Percentiles rank a stretch among this genome's conserved stretches.
These are phyloP conservation scores for Pisolithus tinctorius DNA, from an alignment of 768 basidiomycete species.

Conservation along the genomic window DNA sequence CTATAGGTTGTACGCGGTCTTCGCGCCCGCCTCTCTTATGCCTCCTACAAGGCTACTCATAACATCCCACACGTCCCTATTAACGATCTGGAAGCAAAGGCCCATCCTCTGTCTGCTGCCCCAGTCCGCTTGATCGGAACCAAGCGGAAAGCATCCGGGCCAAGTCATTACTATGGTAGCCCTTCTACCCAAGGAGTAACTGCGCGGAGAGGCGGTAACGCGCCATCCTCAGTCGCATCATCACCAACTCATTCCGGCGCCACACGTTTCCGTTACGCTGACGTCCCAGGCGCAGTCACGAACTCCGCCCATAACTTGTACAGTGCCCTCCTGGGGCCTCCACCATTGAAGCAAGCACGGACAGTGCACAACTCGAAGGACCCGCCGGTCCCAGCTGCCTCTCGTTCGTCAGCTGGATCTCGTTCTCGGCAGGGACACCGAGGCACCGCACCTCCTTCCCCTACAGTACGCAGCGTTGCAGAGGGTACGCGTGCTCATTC, in stretches of 20 bases:
- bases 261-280: slow-evolving; percentile 37
- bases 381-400: slow-evolving; percentile 53
- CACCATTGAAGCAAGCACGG: slow-evolving; percentile 68
- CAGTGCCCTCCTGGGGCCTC: slow-evolving; percentile 67
- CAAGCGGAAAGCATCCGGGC: slow-evolving; percentile 44
- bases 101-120: slow-evolving; percentile 35
- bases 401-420: slow-evolving; percentile 29
- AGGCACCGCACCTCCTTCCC: slow-evolving; percentile 3
- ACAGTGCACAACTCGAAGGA: slow-evolving; percentile 73
- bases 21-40: slow-evolving; percentile 75
- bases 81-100: slow-evolving; percentile 65
- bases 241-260: slow-evolving; percentile 14
- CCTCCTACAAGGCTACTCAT: slow-evolving; percentile 76
- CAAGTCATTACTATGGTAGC: slow-evolving; percentile 44
- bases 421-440: slow-evolving; percentile 17
- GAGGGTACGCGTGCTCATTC: slow-evolving; percentile 41
- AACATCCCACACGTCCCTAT: slow-evolving; percentile 61
- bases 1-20: slow-evolving; percentile 72
- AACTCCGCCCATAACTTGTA: slow-evolving; percentile 57
- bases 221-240: slow-evolving; percentile 30
- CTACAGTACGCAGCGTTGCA: slow-evolving; percentile 36
- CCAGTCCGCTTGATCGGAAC: slow-evolving; percentile 50
- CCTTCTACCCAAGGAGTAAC: slow-evolving; percentile 42
- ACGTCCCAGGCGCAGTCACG: slow-evolving; percentile 28
- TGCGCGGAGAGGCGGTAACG: slow-evolving; percentile 38